phyloP scores from a whole-genome alignment of 2,329 filamentous ascomycete genomes.

The Aspergillus sp. region DNA sequence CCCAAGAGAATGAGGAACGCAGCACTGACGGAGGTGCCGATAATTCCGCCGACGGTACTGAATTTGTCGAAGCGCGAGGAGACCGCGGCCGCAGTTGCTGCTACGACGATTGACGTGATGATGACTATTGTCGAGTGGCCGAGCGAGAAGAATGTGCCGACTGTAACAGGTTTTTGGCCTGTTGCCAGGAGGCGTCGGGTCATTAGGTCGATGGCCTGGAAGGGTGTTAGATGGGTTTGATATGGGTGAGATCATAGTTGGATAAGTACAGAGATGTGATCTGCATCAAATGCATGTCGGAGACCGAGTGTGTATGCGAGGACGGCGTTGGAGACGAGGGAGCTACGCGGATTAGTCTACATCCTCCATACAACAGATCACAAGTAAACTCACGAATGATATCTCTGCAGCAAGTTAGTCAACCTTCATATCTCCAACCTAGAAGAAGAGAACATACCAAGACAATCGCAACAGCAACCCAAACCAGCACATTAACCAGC shows the following conservation, averaged over 20 bases:
- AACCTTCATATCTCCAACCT: not conserved
- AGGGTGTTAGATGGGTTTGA: not conserved
- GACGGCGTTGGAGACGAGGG: constrained; percentile 77
- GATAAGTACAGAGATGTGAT: constrained; percentile 71
- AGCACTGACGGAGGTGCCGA: constrained; percentile 86
- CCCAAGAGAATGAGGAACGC: constrained; percentile 82
- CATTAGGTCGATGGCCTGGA: constrained; percentile 85
- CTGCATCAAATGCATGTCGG: constrained; percentile 95
- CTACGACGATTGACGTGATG: constrained; percentile 87
- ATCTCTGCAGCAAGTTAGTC: constrained; percentile 31
- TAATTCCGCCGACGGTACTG: constrained; percentile 78
- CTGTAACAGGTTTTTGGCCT: constrained; percentile 83
- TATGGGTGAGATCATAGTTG: not conserved
- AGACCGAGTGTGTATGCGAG: constrained; percentile 88
- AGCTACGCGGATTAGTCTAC: constrained; percentile 36
- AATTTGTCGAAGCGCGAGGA: constrained; percentile 81
- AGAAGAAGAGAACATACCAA: constrained; percentile 47
- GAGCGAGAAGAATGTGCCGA: constrained; percentile 92
- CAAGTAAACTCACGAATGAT: constrained; percentile 40
- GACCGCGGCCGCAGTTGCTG: constrained; percentile 84
- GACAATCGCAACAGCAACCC: constrained; percentile 62
- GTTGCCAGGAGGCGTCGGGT: constrained; percentile 85
- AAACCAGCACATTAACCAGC: constrained; percentile 60
- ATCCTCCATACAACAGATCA: not conserved
- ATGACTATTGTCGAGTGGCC: constrained; percentile 94